A percentile compares a stretch with the other conserved stretches of the same genome.
Conservation (phyloP, 805 yeast genomes). For the Nematodospora valgi region DNA sequence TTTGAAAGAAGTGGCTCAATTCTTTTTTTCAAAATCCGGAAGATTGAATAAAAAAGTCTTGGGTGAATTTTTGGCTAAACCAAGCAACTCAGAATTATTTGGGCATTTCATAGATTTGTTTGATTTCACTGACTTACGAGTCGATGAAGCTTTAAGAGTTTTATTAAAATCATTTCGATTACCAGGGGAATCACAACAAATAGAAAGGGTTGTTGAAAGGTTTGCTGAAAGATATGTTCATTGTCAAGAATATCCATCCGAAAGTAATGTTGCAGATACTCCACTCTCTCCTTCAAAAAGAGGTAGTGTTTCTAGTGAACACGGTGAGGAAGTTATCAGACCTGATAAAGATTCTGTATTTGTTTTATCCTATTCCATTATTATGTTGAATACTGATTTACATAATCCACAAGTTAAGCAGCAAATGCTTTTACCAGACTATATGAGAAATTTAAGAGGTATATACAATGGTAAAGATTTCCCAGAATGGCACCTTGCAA, state of each 20-base stretch:
- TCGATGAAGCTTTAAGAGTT: slow-evolving; percentile 89
- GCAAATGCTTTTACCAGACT: slow-evolving; percentile 86
- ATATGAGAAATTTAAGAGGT: slow-evolving; percentile 75
- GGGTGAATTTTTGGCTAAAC: slow-evolving; percentile 84
- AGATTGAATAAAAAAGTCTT: slow-evolving; percentile 82
- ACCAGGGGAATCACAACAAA: slow-evolving; percentile 97
- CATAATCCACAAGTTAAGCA: slow-evolving; percentile 90
- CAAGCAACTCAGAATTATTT: slow-evolving; percentile 58
- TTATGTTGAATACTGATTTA: slow-evolving; percentile 90
- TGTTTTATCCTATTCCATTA: slow-evolving; percentile 84
- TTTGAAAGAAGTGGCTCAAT: slow-evolving; percentile 63
- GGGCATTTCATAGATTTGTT: slow-evolving; percentile 63
- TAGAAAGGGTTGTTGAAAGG: slow-evolving; percentile 84
- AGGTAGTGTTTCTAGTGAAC: slow-evolving; percentile 6
- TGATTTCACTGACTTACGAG: slow-evolving; percentile 74
- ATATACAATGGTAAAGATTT: slow-evolving; percentile 74
- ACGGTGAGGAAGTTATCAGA: slow-evolving; percentile 43
- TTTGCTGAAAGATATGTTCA: slow-evolving; percentile 79
- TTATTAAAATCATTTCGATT: slow-evolving; percentile 79
- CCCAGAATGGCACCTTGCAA: slow-evolving; percentile 80
- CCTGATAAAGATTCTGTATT: slow-evolving; percentile 87
- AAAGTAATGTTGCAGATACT: no score
- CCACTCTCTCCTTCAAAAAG: background rate
- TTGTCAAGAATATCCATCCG: slow-evolving; percentile 41
- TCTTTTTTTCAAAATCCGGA: slow-evolving; percentile 74